A percentile compares a stretch with the other conserved stretches of the same genome.
Evolutionary conservation across 257 asterid species (phyloP).

Genomic region (Lycium ferocissimum): DNA sequence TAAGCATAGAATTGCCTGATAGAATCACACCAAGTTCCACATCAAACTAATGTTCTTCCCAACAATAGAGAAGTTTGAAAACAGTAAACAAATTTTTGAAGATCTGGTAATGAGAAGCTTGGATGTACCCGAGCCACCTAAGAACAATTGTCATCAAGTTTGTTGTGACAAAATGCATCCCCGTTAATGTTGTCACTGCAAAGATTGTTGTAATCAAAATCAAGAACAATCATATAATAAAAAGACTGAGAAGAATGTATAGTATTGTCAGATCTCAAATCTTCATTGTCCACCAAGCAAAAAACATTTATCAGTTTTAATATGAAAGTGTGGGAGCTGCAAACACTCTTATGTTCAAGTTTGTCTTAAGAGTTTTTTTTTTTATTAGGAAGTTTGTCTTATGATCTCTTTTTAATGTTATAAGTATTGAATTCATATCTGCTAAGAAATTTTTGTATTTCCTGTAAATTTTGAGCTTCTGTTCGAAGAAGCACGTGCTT

Average conservation of each 20-base stretch:
- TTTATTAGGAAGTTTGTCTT: too few species aligned
- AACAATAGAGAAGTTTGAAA: conserved; percentile 95
- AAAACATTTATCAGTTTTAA: background rate
- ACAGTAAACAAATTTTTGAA: conserved; percentile 80
- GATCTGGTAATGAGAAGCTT: conserved; percentile 96
- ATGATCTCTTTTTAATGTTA: background rate
- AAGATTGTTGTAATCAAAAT: conserved; percentile 44
- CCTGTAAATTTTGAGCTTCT: background rate
- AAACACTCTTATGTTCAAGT: background rate
- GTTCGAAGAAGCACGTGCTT: background rate
- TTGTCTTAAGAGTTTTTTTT: conserved; percentile 9
- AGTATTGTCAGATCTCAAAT: conserved; percentile 21
- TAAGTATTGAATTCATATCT: background rate
- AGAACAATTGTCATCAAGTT: conserved; percentile 93
- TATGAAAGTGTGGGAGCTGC: background rate
- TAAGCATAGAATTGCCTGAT: conserved; percentile 69
- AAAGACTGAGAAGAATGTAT: conserved; percentile 5
- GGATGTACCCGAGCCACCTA: conserved; percentile 97
- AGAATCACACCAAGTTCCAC: conserved; percentile 99
- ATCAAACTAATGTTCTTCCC: conserved; percentile 99
- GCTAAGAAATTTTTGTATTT: background rate
- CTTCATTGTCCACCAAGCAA: background rate
- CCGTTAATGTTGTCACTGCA: conserved; percentile 98
- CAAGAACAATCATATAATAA: conserved; percentile 28
- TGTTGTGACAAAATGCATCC: conserved; percentile 94